Evolutionary conservation across 805 yeast genomes (phyloP).

Genomic region (Saccharomyces jurei): DNA sequence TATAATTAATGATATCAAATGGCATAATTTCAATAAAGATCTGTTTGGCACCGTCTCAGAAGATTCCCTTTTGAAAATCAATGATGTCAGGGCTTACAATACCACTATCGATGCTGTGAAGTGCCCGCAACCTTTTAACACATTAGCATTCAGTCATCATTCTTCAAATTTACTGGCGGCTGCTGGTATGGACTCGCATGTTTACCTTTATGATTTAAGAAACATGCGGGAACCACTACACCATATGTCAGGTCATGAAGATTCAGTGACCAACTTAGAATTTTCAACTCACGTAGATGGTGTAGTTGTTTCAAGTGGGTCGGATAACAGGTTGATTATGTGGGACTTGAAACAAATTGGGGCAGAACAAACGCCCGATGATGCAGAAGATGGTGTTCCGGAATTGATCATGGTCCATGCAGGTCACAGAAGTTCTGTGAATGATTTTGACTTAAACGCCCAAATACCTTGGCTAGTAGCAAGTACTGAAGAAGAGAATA

Average conservation of each 20-base stretch:
- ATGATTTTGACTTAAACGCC: slow-evolving; percentile 65
- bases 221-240: slow-evolving; percentile 44
- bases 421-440: slow-evolving; percentile 74
- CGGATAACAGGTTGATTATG: slow-evolving; percentile 66
- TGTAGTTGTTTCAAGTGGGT: slow-evolving; percentile 65
- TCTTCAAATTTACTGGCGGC: slow-evolving; percentile 54
- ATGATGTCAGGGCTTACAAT: slow-evolving; percentile 40
- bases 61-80: slow-evolving; percentile 47
- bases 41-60: slow-evolving; percentile 70
- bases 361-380: slow-evolving; percentile 77
- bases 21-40: slow-evolving; percentile 48
- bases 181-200: slow-evolving; percentile 62
- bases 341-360: slow-evolving; percentile 82
- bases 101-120: slow-evolving; percentile 20
- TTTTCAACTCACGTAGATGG: slow-evolving; percentile 77
- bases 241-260: slow-evolving; percentile 75
- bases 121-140: slow-evolving; percentile 42
- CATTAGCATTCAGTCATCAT: slow-evolving; percentile 57
- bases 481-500: slow-evolving; percentile 41
- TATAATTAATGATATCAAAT: slow-evolving; percentile 69
- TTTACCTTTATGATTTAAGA: slow-evolving; percentile 59
- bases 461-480: slow-evolving; percentile 68
- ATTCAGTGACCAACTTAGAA: slow-evolving; percentile 60
- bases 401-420: slow-evolving; percentile 89
- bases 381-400: slow-evolving; percentile 85